Conservation (phyloP, 2,329 filamentous ascomycete species). For the Amauroascus verrucosus region DNA sequence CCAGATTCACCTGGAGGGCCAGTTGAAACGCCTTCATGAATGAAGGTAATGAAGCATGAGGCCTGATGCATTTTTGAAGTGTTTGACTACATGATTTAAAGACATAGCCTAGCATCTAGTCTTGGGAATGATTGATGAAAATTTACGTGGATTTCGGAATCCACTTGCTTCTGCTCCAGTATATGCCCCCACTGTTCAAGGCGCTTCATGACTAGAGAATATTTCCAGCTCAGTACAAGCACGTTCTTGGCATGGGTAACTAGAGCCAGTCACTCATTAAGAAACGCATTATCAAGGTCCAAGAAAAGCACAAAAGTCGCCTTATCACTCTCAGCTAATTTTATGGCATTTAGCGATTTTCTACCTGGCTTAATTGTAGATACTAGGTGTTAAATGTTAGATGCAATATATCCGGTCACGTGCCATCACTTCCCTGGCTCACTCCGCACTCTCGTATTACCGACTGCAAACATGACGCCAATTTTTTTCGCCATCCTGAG, state of each 20-base stretch:
- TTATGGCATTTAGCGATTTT: no score
- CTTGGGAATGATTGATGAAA: neutral
- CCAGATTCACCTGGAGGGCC: conserved; percentile 66
- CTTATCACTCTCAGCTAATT: no score
- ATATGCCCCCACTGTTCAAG: neutral
- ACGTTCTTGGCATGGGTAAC: no score
- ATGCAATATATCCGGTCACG: no score
- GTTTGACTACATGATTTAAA: neutral
- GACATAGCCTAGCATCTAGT: neutral
- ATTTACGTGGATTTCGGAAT: neutral
- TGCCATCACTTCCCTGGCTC: neutral
- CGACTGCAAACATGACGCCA: neutral
- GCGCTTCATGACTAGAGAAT: no score
- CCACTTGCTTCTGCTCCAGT: neutral
- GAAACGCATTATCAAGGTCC: no score
- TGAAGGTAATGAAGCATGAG: conserved; percentile 14
- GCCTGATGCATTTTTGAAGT: neutral
- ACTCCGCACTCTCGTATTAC: neutral
- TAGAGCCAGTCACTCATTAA: no score
- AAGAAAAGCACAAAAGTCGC: no score
- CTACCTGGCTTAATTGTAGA: no score
- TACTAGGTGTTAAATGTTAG: no score
- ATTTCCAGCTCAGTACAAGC: no score
- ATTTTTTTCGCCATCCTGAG: neutral
- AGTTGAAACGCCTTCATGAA: conserved; percentile 45